These are phyloP conservation scores for Fusarium albidum DNA, from an alignment of 2,329 filamentous ascomycete species.

Conservation along the genomic window DNA sequence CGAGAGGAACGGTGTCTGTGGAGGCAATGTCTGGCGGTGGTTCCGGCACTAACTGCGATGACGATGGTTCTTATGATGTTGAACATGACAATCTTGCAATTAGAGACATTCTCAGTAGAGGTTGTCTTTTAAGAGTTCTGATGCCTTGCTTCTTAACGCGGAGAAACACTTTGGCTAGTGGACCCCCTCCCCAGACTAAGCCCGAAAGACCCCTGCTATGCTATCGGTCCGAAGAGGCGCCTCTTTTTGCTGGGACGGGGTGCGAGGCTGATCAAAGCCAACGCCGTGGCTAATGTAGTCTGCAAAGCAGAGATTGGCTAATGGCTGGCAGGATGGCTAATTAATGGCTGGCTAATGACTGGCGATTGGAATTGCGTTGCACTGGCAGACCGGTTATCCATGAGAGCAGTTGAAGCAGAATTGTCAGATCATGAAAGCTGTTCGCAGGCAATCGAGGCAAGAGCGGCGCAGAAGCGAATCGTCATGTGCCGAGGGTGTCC, in stretches of 20 bases:
- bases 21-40: constrained; percentile 17
- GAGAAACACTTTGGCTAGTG: constrained; percentile 31
- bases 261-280: constrained; percentile 34
- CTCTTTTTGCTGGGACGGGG: not conserved
- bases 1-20: constrained; percentile 29
- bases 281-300: not conserved
- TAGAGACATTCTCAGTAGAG: not conserved
- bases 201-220: constrained; percentile 16
- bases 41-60: constrained; percentile 2
- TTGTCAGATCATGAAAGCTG: constrained; percentile 16
- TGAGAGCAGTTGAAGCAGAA: no score
- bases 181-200: constrained; percentile 29
- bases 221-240: constrained; percentile 43
- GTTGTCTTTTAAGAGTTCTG: no score
- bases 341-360: not conserved
- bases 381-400: no score
- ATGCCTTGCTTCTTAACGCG: constrained; percentile 38
- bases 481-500: constrained; percentile 24
- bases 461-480: constrained; percentile 8
- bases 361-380: constrained; percentile 1
- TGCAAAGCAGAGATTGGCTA: constrained; percentile 3
- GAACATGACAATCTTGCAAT: not conserved
- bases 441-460: not conserved
- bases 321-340: no score
- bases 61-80: constrained; percentile 5